phyloP scores from a whole-genome alignment of 2,329 filamentous ascomycete species.

The Pyrenophora seminiperda region DNA sequence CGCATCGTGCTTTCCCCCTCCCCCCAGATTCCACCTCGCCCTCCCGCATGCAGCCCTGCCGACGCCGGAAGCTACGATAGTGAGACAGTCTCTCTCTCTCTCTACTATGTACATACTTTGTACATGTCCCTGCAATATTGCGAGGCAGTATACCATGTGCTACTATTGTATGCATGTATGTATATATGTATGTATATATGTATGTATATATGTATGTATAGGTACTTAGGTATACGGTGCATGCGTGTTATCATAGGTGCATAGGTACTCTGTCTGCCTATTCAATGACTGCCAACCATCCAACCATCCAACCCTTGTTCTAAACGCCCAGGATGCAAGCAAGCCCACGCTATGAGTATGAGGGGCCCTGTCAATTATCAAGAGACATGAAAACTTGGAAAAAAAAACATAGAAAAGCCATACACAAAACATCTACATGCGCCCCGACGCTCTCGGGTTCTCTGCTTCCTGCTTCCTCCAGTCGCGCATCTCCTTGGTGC shows the following conservation, averaged over 20 bases:
- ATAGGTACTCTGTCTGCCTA: too few species aligned
- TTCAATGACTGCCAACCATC: too few species aligned
- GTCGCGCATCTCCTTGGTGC: constrained; percentile 89
- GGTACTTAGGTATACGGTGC: too few species aligned
- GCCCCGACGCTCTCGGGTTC: constrained; percentile 75
- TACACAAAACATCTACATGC: constrained; percentile 50
- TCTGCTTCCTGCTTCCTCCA: constrained; percentile 79
- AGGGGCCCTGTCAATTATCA: background rate
- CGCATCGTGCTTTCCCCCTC: constrained; percentile 26
- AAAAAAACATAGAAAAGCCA: background rate
- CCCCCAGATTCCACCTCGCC: constrained; percentile 23
- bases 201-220: too few species aligned
- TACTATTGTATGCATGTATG: background rate
- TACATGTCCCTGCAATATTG: too few species aligned
- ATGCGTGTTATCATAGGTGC: too few species aligned
- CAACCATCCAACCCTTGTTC: background rate
- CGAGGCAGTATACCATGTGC: background rate
- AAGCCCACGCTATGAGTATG: background rate
- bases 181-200: too few species aligned
- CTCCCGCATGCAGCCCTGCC: constrained; percentile 26
- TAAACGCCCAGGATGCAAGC: constrained; percentile 17
- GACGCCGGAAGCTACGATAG: constrained; percentile 13
- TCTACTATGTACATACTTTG: too few species aligned
- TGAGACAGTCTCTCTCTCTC: too few species aligned
- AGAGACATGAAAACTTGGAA: background rate